Conservation (phyloP, 495 filamentous ascomycete species). For the Neurospora cerealis region DNA sequence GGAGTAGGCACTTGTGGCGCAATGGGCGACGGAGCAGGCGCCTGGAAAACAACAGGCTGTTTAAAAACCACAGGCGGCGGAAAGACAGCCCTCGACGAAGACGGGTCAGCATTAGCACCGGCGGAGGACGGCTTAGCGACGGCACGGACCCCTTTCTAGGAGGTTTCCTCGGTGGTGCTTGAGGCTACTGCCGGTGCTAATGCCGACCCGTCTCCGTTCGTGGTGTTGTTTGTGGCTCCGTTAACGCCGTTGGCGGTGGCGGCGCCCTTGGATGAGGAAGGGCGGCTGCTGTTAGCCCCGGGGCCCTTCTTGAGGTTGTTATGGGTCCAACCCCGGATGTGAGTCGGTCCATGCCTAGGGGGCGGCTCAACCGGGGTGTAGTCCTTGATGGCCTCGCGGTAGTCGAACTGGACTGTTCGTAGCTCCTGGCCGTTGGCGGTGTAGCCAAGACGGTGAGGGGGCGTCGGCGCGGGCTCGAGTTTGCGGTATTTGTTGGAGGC, state of each 20-base stretch:
- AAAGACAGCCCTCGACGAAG: neutral
- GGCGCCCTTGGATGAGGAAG: conserved; percentile 2
- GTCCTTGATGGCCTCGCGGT: conserved; percentile 37
- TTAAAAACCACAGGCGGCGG: neutral
- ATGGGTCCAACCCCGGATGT: conserved; percentile 41
- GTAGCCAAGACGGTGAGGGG: conserved; percentile 32
- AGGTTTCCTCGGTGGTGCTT: neutral
- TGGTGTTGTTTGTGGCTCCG: neutral
- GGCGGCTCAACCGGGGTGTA: conserved; percentile 34
- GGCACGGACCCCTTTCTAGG: neutral
- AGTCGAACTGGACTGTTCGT: conserved; percentile 37
- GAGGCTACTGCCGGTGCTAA: neutral
- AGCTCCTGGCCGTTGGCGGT: conserved; percentile 32
- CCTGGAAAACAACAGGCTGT: neutral
- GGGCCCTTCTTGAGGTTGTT: conserved; percentile 28
- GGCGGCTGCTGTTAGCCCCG: neutral
- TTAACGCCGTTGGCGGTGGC: neutral
- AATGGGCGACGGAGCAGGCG: neutral
- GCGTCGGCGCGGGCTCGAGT: conserved; percentile 38
- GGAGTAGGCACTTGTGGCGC: neutral
- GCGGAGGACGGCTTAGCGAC: neutral
- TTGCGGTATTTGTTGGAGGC: conserved; percentile 32
- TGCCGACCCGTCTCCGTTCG: neutral
- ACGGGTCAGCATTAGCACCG: neutral
- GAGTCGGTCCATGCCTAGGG: conserved; percentile 33